A percentile compares a stretch with the other conserved stretches of the same genome.
These are phyloP conservation scores for Kluyveromyces marxianus DNA, from an alignment of 1,139 yeast genomes.

Conservation along the genomic window DNA sequence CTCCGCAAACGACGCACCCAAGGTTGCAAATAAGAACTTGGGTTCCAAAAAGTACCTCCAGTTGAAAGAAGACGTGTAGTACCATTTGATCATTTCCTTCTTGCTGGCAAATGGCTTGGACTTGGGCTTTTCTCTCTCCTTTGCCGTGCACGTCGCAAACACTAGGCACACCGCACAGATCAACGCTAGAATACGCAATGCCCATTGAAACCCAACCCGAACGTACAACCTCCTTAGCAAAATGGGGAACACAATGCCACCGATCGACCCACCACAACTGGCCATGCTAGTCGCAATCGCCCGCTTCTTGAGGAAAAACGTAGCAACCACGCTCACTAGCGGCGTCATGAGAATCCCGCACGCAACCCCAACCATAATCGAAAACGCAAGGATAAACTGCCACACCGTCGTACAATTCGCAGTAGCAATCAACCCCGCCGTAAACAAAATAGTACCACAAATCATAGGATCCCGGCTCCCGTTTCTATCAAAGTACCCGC, in stretches of 20 bases:
- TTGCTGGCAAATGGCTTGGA: constrained; percentile 20
- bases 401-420: constrained; percentile 43
- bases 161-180: constrained; percentile 38
- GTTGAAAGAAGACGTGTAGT: constrained; percentile 25
- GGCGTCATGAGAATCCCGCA: constrained; percentile 53
- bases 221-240: constrained; percentile 46
- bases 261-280: constrained; percentile 57
- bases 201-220: constrained; percentile 54
- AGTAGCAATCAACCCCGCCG: constrained; percentile 44
- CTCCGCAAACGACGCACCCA: constrained; percentile 45
- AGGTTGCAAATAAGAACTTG: constrained; percentile 35
- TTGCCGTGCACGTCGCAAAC: constrained; percentile 37
- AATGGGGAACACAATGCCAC: constrained; percentile 55
- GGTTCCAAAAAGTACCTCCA: constrained; percentile 35
- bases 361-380: constrained; percentile 47
- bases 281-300: constrained; percentile 52
- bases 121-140: constrained; percentile 37
- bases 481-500: constrained; percentile 43
- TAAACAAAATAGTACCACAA: constrained; percentile 38
- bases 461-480: constrained; percentile 41
- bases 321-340: constrained; percentile 49
- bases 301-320: constrained; percentile 47
- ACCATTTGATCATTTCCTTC: constrained; percentile 22
- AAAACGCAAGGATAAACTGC: constrained; percentile 50
- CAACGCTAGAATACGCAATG: constrained; percentile 49